These are phyloP conservation scores for Furcasterigmium sp. DNA, from an alignment of 2,329 filamentous ascomycete genomes.

Conservation along the genomic window DNA sequence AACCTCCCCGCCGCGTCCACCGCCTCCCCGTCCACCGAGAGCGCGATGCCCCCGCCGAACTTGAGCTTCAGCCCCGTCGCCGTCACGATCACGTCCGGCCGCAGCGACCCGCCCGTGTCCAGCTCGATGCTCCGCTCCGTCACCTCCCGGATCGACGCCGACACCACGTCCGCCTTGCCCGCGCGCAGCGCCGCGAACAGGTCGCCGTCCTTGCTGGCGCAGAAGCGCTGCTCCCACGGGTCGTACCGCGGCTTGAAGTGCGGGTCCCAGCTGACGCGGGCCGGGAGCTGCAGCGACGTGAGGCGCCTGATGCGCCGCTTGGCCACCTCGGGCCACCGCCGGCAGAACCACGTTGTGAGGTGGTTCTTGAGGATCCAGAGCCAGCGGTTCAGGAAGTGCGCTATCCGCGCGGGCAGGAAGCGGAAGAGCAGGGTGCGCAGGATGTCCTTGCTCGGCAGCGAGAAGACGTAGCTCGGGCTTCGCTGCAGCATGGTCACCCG, in stretches of 20 bases:
- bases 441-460: conserved; percentile 37
- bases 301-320: conserved; percentile 34
- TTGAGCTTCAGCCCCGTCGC: conserved; percentile 57
- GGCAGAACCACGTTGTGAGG: conserved; percentile 34
- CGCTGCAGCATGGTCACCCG: conserved; percentile 67
- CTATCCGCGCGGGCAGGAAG: conserved; percentile 35
- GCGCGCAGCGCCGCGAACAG: conserved; percentile 35
- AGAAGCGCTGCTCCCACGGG: conserved; percentile 66
- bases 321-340: conserved; percentile 34
- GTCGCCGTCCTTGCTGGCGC: conserved; percentile 44
- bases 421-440: conserved; percentile 28
- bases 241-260: conserved; percentile 51
- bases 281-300: conserved; percentile 41
- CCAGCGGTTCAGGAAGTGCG: conserved; percentile 29
- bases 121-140: conserved; percentile 38
- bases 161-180: conserved; percentile 34
- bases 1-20: conserved; percentile 39
- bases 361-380: conserved; percentile 39
- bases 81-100: conserved; percentile 59
- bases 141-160: conserved; percentile 38
- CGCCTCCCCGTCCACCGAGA: conserved; percentile 44
- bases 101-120: conserved; percentile 34
- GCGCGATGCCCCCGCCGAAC: conserved; percentile 45
- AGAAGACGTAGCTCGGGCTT: conserved; percentile 57
- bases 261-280: conserved; percentile 39